A percentile compares a stretch with the other conserved stretches of the same genome.
Evolutionary conservation across 1,284 basidiomycete genomes (phyloP).

Genomic region (Austroboletus niveus): DNA sequence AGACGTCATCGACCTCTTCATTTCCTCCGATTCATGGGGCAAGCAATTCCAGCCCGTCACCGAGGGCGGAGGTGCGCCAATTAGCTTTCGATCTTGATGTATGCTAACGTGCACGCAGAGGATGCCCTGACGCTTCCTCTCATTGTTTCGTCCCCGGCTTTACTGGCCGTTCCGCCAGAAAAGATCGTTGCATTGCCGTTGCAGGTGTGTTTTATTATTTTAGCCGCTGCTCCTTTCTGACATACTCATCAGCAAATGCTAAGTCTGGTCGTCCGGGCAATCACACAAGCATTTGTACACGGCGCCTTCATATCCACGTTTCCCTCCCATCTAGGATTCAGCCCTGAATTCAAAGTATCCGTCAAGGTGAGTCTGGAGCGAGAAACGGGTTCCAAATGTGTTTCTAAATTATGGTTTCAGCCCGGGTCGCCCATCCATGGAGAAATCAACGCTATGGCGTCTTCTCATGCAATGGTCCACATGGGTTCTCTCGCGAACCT

Average conservation of each 20-base stretch:
- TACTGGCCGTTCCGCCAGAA: conserved; percentile 48
- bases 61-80: conserved; percentile 35
- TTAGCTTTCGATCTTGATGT: conserved; percentile 12
- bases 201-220: conserved; percentile 30
- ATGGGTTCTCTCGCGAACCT: conserved; percentile 55
- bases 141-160: conserved; percentile 55
- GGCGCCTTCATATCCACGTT: conserved; percentile 48
- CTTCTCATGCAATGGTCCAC: conserved; percentile 46
- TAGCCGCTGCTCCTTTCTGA: conserved; percentile 11
- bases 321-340: conserved; percentile 30
- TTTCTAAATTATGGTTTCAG: conserved; percentile 6
- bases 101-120: conserved; percentile 16
- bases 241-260: conserved; percentile 33
- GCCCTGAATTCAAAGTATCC: conserved; percentile 31
- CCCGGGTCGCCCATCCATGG: conserved; percentile 31
- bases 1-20: conserved; percentile 65
- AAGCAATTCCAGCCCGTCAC: conserved; percentile 57
- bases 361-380: conserved; percentile 31
- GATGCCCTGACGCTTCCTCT: conserved; percentile 40
- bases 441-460: conserved; percentile 37
- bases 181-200: conserved; percentile 61
- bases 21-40: conserved; percentile 53
- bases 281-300: conserved; percentile 50
- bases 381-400: background rate
- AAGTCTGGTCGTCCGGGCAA: conserved; percentile 46